Evolutionary conservation across 768 basidiomycete species (phyloP), one percentile per base, ranked within the genome.

Genomic region (Russula vinacea): DNA sequence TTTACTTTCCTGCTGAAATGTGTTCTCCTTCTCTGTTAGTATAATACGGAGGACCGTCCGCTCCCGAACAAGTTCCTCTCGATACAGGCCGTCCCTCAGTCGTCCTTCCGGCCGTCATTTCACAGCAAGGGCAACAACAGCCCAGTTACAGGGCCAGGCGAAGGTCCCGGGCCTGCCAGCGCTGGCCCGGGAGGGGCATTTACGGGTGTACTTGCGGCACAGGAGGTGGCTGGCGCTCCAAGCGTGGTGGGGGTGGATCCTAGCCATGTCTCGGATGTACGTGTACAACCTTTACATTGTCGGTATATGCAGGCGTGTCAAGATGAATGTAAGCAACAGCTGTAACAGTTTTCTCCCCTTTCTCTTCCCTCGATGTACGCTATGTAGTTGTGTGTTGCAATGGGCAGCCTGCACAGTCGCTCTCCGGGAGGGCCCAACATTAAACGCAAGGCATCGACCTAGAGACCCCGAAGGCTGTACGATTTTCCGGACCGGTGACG

Each of bases 41-140:
- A 86, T 69, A 92, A 94, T 72, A 90, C 86, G n/a, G 92, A 94
- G 60, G 91, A 93, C 69, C 82, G 89, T 33, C 92, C 92, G 1
- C 80, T 83, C 6, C 84, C 85, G 0, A 89, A 89, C 76, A 92
- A 90, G 72, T 94, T 92, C 76, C 76, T 94, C 32, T 82, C 87
- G 10, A 91, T 94, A 64, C 88, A 90, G 72, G 76, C 88, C 0
- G 76, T 87, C 54, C 90, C 90, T 2, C 72, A 77, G 33, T 83
- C 88, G 1, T 82, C 84, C 0, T 90, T 83, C 77, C 83, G 90
- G 45, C 77, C 88, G 0, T 81, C 83, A 13, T 90, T 91, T 77
- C 82, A 83, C 44, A 70, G 65, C 54, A 74, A 74, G 66, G 68
- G 72, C 42, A 66, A 74, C 61, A 66, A 74, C 60, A 76, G 73